Conservation (phyloP, 148 eudicot species). For the Polygonum maritimum region DNA sequence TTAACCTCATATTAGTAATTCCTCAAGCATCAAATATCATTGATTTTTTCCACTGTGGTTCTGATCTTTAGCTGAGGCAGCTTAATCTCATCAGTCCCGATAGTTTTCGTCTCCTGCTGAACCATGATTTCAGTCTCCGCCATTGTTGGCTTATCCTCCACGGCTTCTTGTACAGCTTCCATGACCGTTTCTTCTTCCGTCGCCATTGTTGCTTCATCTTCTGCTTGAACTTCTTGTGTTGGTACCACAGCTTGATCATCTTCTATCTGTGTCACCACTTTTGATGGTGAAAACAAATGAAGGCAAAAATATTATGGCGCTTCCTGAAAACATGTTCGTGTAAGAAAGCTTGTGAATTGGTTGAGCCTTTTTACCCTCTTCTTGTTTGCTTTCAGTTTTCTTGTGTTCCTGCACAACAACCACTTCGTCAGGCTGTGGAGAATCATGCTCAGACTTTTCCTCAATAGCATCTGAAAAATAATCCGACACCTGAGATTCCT, state of each 20-base stretch:
- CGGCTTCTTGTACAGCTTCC: background rate
- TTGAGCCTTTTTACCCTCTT: background rate
- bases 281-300: background rate
- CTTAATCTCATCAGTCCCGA: background rate
- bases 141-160: background rate
- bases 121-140: background rate
- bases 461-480: constrained; percentile 4
- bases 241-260: background rate
- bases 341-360: background rate
- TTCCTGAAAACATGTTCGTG: background rate
- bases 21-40: background rate
- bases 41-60: constrained; percentile 1
- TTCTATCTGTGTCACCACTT: background rate
- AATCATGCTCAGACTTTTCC: constrained; percentile 6
- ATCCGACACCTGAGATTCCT: constrained; percentile 9
- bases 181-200: background rate
- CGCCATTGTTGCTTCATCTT: background rate
- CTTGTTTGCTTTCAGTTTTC: background rate
- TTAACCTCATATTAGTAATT: background rate
- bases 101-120: background rate
- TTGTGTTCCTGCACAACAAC: background rate
- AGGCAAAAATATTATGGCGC: background rate
- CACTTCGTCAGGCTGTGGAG: background rate
- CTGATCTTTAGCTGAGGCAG: background rate
- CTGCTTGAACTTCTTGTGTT: background rate